Base-by-base conservation (phyloP, 208 protist genomes). In the Porcisia hertigi region DNA sequence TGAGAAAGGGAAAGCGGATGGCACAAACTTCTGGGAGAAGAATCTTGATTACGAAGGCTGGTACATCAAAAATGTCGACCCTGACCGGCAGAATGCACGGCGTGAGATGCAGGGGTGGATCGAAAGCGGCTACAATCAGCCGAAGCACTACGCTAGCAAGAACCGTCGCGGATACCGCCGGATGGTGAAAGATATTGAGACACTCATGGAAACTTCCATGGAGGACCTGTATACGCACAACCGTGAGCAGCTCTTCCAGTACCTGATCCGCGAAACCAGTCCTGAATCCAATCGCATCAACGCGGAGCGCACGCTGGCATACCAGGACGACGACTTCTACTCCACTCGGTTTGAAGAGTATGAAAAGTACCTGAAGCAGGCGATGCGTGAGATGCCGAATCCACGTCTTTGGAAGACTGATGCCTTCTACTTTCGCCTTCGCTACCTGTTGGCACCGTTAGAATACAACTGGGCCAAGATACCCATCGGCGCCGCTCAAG, bases 31-130 rank as follows among this genome's bases (percentile, higher is more conserved):
- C 74, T 97, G 89, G 91, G 91, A 97, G 80, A 97, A 97, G 85
- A 97, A 97, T 76, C 75, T 97, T 7, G 93, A 97, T 77, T 97
- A 97, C 78, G 93, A 97, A 58, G 93, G 93, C 36, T 97, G 93
- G 93, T 97, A 95, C 76, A 92, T 97, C 65, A 97, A 95, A 79
- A 95, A 95, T 80, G 93, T 97, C 9, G 91, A 97, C 79, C 93
- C 93, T 25, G 93, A 97, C 74, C 88, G 88, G 16, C 78, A 94
- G 71, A 94, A 93, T 58, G 91, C 93, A 7, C 88, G 91, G 18
- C 82, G 86, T 6, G 91, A 95, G 70, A 87, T 95, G 82, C 93
- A 95, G 70, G 91, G 89, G 2, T 94, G 88, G 91, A 76, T 95
- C 34, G 93, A 97, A 63, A 94, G 88, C 76, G 90, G 88, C 45